Base-by-base conservation (phyloP, 169 alveolate species). In the Theileria equi region DNA sequence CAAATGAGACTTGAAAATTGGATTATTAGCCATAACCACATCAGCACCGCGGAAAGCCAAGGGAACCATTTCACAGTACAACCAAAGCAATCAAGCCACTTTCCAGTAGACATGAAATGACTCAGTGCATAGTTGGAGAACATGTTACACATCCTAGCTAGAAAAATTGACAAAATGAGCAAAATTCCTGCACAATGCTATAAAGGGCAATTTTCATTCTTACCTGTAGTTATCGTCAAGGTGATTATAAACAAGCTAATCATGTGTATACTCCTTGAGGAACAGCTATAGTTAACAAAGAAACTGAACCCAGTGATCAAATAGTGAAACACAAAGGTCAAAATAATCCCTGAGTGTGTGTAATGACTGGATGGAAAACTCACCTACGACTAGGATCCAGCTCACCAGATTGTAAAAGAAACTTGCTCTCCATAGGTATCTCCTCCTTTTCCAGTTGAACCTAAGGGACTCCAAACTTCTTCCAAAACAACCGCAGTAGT, bases 51-150 rank as follows among this genome's bases (percentile, higher is more conserved):
- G 1, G 59, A 65, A 0, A 72, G 63, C 94, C 94, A 82, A 13
- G 94, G 94, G 28, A 89, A 36, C 94, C 94, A 89, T 60, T 89
- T 89, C 11, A 88, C 92, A 25, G 89, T 68, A 64, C 91, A 88
- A 34, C 94, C 94, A 5, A 88, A 80, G 38, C 80, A 55, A 50
- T 84, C 73, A 45, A 84, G 61, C 85, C 90, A 74, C 36, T 77
- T 48, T 25, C 92, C 94, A 47, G 84, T 52, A 16, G 87, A 41
- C 94, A 89, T 88, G 59, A 89, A 84, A 50, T 89, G 93, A 38
- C 90, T 88, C 48, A 89, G 55, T 19, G 93, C 78, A 47, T 78
- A 85, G 59, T 89, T 81, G 44, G 91, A 79, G 59, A 89, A 81
- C 80, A 88, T 69, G 54, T 83, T 80, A 41, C 89, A 80, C 17